Conservation (phyloP, 257 asterid species). For the Nicotiana attenuata region DNA sequence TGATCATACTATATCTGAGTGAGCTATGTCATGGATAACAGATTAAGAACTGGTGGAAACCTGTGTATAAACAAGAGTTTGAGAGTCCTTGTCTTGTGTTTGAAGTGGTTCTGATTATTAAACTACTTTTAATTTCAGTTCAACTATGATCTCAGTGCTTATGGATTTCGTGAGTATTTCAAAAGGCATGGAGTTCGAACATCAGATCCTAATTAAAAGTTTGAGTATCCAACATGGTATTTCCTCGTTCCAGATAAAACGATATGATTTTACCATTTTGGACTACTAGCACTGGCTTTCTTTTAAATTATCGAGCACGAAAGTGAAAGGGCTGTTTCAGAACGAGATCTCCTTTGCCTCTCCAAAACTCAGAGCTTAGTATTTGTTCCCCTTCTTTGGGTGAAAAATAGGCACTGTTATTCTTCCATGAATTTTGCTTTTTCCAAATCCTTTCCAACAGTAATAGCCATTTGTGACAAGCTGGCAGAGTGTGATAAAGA, state of each 20-base stretch:
- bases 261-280: background rate
- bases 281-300: background rate
- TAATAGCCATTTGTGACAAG: background rate
- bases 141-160: slow-evolving; percentile 58
- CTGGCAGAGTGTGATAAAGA: background rate
- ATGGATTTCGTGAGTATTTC: slow-evolving; percentile 90
- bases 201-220: slow-evolving; percentile 32
- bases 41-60: background rate
- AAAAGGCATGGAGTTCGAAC: slow-evolving; percentile 56
- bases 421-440: background rate
- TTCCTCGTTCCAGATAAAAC: background rate
- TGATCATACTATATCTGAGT: background rate
- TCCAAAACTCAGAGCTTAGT: background rate
- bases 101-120: background rate
- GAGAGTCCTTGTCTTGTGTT: background rate
- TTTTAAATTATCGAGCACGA: background rate
- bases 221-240: background rate
- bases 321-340: background rate
- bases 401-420: background rate
- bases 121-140: slow-evolving; percentile 42
- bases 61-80: background rate
- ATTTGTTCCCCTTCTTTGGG: background rate
- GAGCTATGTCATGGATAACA: background rate
- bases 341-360: background rate
- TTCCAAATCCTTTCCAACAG: background rate